Evolutionary conservation across 192 early-diverging fungal genomes (phyloP), one percentile per base, ranked within the genome.

Genomic region (Backusella liffmaniae): DNA sequence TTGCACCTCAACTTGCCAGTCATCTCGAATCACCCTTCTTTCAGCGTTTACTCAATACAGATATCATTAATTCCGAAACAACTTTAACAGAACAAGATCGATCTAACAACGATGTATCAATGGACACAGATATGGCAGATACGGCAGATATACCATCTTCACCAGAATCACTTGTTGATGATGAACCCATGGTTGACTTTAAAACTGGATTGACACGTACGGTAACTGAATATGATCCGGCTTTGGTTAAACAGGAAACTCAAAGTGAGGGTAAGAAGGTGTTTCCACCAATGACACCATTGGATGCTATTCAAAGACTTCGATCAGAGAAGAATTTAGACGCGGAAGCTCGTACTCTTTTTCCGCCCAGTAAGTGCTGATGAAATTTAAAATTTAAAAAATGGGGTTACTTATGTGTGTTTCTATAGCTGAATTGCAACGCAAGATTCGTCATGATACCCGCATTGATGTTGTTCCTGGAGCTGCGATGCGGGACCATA

Each of bases 401-500:
- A 34, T 16, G 12, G 34, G 3, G 2, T 26, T 10, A 23, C 13
- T 29, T 15, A 73, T 59, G 29, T 36, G n/a, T 42, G 0, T 51
- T 32, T 53, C 69, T 70, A 16, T 18, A 79, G 78, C 78, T 30
- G 78, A 79, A 79, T 65, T 79, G 4, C 78, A 79, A 41, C 56
- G 73, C 32, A 79, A 23, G 21, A 67, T 79, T 67, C 78, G 73
- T 30, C 78, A 79, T 35, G 78, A 79, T 72, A 39, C 68, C 23
- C 73, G 78, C 30, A 79, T 79, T 70, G 78, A 79, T 16, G 51
- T 72, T 37, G 42, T 79, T 12, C 78, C 78, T 16, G 73, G 78
- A 71, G 59, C 78, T 23, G 67, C 59, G 29, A 79, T 79, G 78
- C 73, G 78, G 2, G 78, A 79, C 49, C 72, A 39, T 32, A 79